phyloP scores from a whole-genome alignment of 1,284 basidiomycete species.

The Leccinum pachyderme region DNA sequence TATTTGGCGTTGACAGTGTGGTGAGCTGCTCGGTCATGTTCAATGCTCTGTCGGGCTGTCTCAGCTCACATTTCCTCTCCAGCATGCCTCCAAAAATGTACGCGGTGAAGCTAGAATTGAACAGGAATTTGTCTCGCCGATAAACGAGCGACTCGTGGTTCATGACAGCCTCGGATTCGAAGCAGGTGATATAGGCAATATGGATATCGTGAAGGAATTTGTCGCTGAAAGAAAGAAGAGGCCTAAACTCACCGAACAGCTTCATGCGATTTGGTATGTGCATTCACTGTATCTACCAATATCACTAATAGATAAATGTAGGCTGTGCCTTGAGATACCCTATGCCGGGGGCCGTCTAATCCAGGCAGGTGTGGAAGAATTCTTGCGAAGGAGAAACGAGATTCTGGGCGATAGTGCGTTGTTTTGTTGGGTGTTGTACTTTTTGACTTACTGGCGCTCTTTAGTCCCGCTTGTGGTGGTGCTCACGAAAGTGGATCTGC shows the following conservation, averaged over 20 bases:
- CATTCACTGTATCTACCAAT: neutral
- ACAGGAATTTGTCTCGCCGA: conserved; percentile 6
- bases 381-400: conserved; percentile 7
- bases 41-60: no score
- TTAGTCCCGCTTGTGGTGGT: conserved; percentile 19
- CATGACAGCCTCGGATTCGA: conserved; percentile 22
- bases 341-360: conserved; percentile 15
- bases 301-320: neutral
- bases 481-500: conserved; percentile 14
- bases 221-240: conserved; percentile 1
- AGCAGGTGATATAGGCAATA: conserved; percentile 8
- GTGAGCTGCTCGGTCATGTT: conserved; percentile 6
- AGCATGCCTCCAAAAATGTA: conserved; percentile 3
- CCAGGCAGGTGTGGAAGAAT: conserved; percentile 12
- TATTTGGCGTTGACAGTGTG: conserved; percentile 12
- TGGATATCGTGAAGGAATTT: conserved; percentile 3
- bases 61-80: neutral
- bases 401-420: conserved; percentile 13
- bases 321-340: conserved; percentile 18
- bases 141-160: conserved; percentile 15
- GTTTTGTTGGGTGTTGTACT: neutral
- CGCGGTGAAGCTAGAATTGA: conserved; percentile 11
- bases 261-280: conserved; percentile 19
- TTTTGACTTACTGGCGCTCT: neutral
- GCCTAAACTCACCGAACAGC: conserved; percentile 2